Base-by-base conservation (phyloP, 2,329 filamentous ascomycete genomes). In the Fusarium piperis region DNA sequence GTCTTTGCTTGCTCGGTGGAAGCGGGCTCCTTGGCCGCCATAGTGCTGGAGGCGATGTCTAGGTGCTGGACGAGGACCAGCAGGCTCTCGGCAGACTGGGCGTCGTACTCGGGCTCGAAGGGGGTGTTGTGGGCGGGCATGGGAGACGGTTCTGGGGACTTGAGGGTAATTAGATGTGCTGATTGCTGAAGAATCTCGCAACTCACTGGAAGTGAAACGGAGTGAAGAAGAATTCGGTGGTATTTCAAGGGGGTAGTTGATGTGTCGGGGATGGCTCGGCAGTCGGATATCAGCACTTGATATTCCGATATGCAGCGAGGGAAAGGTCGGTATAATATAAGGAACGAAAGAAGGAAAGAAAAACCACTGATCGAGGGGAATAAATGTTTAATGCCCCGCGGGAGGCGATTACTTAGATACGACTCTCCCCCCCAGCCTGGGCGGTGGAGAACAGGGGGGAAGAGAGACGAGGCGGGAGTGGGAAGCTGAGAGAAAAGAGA, bases 1-100 rank as follows among this genome's bases (percentile, higher is more conserved):
- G 75, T 78, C 3, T 74, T 71, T 23, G 56, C 39, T n/a, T 64
- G 62, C 8, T 67, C 60, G 41, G 65, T n/a, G 2, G 62, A 52
- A 10, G 62, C 39, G 3, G 58, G 23, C 16, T 69, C 67, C 12
- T 64, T 74, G 33, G 71, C 52, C 70, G 71, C 73, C 30, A 46
- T 60, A 35, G 28, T 73, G 28, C 38, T 52, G 35, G 23, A 64
- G 9, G 59, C 51, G 9, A 71, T 46, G 11, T 71, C 46, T 1
- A 73, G 57, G 30, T 68, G 46, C 26, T 70, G 60, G 26, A 72
- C 66, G 11, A 72, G 62, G 11, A 59, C 26, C 16, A 70, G 55
- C 15, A 72, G 44, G 28, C 67, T 63, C 16, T 73, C 59, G 6
- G 65, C 55, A 36, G 70, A 60, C 35, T 70, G 48, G 6, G 59